Evolutionary conservation across 179 eudicot species (phyloP).

Genomic region (Corrigiola litoralis): DNA sequence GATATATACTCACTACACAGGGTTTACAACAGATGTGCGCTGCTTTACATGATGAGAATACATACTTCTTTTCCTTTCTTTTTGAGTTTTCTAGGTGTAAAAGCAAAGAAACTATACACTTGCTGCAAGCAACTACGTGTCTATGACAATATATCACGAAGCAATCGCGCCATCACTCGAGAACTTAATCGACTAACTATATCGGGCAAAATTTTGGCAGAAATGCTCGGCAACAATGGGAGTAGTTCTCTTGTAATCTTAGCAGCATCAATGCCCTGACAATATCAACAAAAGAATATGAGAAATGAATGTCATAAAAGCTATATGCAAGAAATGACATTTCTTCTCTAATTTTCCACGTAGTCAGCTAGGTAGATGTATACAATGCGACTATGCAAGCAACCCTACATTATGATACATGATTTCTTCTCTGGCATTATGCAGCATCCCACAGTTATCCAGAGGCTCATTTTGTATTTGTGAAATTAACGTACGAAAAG

Average conservation of each 20-base stretch:
- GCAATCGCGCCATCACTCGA: slow-evolving; percentile 70
- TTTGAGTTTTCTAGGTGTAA: too few species aligned
- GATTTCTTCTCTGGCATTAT: too few species aligned
- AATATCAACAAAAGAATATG: slow-evolving; percentile 3
- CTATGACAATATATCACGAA: slow-evolving; percentile 52
- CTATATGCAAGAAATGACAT: too few species aligned
- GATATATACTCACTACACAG: too few species aligned
- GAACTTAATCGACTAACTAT: slow-evolving; percentile 66
- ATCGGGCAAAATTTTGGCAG: slow-evolving; percentile 77
- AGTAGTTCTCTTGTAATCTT: slow-evolving; percentile 66
- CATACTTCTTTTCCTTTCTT: slow-evolving; percentile 1
- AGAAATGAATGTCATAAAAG: too few species aligned
- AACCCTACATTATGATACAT: too few species aligned
- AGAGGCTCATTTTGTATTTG: too few species aligned
- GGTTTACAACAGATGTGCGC: too few species aligned
- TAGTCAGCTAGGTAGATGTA: neutral
- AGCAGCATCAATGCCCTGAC: slow-evolving; percentile 47
- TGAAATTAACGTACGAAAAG: too few species aligned
- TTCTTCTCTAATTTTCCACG: neutral
- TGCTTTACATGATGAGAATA: neutral
- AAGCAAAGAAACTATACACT: neutral
- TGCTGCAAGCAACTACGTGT: neutral
- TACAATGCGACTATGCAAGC: neutral
- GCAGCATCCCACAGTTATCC: too few species aligned
- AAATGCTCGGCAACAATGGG: slow-evolving; percentile 70